Evolutionary conservation across 192 early-diverging fungal genomes (phyloP), one percentile per base, ranked within the genome.

Genomic region (Gryganskiella cystojenkinii): DNA sequence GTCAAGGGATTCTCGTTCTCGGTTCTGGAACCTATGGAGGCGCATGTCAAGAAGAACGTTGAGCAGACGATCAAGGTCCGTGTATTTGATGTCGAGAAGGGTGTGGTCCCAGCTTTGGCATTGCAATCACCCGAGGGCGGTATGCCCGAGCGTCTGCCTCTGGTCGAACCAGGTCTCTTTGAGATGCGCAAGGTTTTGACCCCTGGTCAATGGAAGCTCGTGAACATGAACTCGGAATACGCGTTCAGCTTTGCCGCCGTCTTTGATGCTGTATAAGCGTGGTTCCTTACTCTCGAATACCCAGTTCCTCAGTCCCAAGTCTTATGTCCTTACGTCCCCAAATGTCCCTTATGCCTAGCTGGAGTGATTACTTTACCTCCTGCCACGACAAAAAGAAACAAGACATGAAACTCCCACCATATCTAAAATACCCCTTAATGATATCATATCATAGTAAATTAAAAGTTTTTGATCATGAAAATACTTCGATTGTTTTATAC

Each of bases 1-100:
- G 74, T 78, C 42, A 68, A 78, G 40, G 74, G 74, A 19, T 78
- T 78, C 25, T 28, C 74, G 1, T 78, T 78, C 74, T 78, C 74
- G 37, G 74, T 78, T 2, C 61, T 78, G 54, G 67, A 78, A 19
- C 74, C 74, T 6, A 30, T 78, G 49, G 45, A 53, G 4, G 74
- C 74, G 1, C 66, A 78, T 30, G 74, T 78, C 45, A 69, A 68
- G 56, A 78, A 69, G 66, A 56, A 56, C 15, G 61, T 45, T 6
- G 20, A 61, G 1, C 67, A 69, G 47, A 30, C 42, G 54, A 69
- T 78, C 61, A 65, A 65, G 19, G 74, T 78, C 14, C 74, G 74
- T 13, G 74, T 69, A 25, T 78, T 78, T 54, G 74, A 78, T 64
- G 61, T 78, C 13, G 61, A 78, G 50, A 63, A 63, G n/a, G 74